Evolutionary conservation across 306 rosid genomes (phyloP).

Genomic region (Castanea mollissima): DNA sequence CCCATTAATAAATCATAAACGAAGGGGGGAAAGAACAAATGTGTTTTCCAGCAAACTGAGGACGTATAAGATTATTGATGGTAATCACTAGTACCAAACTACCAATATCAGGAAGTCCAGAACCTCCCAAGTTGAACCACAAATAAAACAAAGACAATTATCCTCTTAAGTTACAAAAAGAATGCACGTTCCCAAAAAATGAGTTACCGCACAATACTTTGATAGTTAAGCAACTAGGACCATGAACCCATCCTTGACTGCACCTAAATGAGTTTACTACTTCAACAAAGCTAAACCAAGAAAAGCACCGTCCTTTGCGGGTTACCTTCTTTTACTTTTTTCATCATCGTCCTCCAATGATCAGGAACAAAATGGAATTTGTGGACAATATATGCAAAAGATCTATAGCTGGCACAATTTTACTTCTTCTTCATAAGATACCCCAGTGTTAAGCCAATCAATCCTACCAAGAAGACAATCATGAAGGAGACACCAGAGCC

Average conservation of each 20-base stretch:
- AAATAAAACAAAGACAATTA: constrained; percentile 24
- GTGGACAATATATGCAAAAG: constrained; percentile 27
- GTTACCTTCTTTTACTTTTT: constrained; percentile 42
- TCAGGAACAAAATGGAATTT: constrained; percentile 32
- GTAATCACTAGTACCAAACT: constrained; percentile 15
- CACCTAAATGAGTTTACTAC: constrained; percentile 46
- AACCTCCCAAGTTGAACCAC: constrained; percentile 43
- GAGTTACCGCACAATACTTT: constrained; percentile 40
- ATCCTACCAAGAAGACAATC: constrained; percentile 56
- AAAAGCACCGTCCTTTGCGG: constrained; percentile 30
- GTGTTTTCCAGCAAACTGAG: constrained; percentile 8
- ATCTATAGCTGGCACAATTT: constrained; percentile 18
- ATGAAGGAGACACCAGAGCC: constrained; percentile 52
- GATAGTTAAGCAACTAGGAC: constrained; percentile 30
- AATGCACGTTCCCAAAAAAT: constrained; percentile 55
- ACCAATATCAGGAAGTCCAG: constrained; percentile 33
- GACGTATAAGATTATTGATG: constrained; percentile 33
- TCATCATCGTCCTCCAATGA: constrained; percentile 43
- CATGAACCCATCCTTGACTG: constrained; percentile 22
- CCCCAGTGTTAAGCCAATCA: constrained; percentile 72
- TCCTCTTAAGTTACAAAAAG: constrained; percentile 59
- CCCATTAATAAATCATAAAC: no score
- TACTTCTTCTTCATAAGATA: constrained; percentile 66
- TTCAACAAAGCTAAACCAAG: constrained; percentile 47
- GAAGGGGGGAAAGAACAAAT: not conserved